Base-by-base conservation (phyloP, 2,329 filamentous ascomycete genomes). In the Dryadomyces quercus-mongolicae region DNA sequence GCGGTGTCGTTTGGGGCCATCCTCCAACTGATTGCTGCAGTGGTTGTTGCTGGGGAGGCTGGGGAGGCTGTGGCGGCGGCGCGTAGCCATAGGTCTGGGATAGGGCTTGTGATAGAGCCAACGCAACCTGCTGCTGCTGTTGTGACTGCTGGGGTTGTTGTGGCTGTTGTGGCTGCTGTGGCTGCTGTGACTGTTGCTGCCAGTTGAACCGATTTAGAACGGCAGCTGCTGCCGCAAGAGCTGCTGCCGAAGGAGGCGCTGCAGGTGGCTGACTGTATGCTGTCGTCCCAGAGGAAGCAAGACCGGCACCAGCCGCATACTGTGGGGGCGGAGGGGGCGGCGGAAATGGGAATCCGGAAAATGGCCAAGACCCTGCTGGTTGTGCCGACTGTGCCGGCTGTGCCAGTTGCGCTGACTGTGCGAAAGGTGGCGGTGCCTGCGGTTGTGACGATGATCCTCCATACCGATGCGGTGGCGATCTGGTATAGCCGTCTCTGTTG, bases 141-240 rank as follows among this genome's bases (percentile, higher is more conserved):
- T 63, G 63, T 13, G 54, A 46, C 12, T 61, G 57, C 45, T n/a
- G n/a, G n/a, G n/a, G n/a, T n/a, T 57, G 57, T 22, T 58, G 60
- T 7, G 57, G 53, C 13, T 54, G 56, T 44, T 63, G 63, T 13
- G 54, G 47, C 12, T 61, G 57, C 45, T n/a, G n/a, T n/a, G n/a
- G n/a, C n/a, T 63, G 62, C 10, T 60, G 57, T 31, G 66, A 68
- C 56, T 71, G 70, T 34, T 62, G 56, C 53, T 71, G 69, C 45
- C 71, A 46, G 18, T 56, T 60, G 57, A 42, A 48, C 44, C 45
- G 51, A 36, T 42, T 55, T 43, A 60, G 38, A 2, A 60, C 43
- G 12, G 54, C 55, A 0, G 55, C 55, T 6, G 54, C 55, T 0
- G 55, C 53, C 5, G 56, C 51, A 13, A 56, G 20, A 16, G 18